Evolutionary conservation across 768 basidiomycete species (phyloP).

Genomic region (Kondoa subrosea): DNA sequence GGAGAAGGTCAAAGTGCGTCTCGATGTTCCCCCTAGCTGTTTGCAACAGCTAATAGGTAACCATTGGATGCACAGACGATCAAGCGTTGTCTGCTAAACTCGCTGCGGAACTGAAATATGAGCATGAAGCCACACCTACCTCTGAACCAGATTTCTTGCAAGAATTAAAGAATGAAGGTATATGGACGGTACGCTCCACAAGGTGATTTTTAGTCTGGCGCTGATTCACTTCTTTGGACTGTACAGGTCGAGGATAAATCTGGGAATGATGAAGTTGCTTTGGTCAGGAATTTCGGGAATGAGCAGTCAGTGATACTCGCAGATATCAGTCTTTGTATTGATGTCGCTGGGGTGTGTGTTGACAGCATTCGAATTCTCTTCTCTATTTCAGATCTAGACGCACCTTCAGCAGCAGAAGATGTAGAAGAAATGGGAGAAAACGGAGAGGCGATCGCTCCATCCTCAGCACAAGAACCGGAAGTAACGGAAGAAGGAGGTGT

Average conservation of each 20-base stretch:
- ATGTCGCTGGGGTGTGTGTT: not conserved
- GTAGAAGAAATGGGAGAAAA: conserved; percentile 25
- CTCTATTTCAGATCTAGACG: conserved; percentile 73
- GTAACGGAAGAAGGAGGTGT: conserved; percentile 24
- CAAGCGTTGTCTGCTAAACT: conserved; percentile 55
- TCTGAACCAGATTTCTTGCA: conserved; percentile 58
- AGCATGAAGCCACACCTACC: conserved; percentile 43
- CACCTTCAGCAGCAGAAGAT: conserved; percentile 28
- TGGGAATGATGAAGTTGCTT: conserved; percentile 63
- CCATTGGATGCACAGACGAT: conserved; percentile 10
- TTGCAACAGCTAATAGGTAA: no score
- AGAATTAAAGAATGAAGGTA: conserved; percentile 41
- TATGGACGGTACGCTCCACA: not conserved
- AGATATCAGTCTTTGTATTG: not conserved
- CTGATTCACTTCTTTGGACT: not conserved
- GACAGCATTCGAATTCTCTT: conserved; percentile 71
- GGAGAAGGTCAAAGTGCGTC: not conserved
- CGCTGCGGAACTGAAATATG: conserved; percentile 67
- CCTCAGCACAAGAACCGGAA: conserved; percentile 32
- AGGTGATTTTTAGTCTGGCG: not conserved
- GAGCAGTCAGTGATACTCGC: no score
- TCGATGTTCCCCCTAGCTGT: no score
- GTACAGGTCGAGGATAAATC: conserved; percentile 49
- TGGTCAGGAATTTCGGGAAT: conserved; percentile 39
- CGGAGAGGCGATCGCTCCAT: not conserved